Conservation (phyloP, 257 asterid species). For the Solanum infundibuliforme region DNA sequence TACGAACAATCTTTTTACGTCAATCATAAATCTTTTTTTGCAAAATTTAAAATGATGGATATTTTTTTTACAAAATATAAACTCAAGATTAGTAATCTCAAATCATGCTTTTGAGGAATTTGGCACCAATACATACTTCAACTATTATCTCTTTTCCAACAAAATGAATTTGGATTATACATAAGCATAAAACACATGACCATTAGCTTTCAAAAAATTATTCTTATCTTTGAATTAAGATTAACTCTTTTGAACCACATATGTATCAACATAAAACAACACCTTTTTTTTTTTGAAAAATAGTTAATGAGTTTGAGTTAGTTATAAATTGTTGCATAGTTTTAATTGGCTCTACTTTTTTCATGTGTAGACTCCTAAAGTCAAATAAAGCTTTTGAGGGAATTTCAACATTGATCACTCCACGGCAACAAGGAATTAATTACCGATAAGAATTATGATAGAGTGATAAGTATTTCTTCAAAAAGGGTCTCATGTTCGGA, state of each 20-base stretch:
- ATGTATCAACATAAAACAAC: not conserved
- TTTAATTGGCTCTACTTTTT: not conserved
- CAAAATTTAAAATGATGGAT: too few relatives aligned
- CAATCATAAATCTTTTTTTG: rapidly evolving
- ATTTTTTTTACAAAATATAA: too few relatives aligned
- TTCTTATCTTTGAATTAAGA: too few relatives aligned
- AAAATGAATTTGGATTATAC: not conserved
- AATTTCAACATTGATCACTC: not conserved
- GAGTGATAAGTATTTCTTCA: not conserved
- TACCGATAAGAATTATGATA: not conserved
- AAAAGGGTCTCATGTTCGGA: not conserved
- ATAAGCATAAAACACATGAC: not conserved
- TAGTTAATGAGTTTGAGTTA: not conserved
- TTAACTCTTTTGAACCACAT: not conserved
- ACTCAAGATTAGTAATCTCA: too few relatives aligned
- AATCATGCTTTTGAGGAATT: not conserved
- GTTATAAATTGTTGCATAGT: not conserved
- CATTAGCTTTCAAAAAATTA: not conserved
- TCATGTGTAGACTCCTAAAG: not conserved
- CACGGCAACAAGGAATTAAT: not conserved
- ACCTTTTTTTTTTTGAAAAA: not conserved
- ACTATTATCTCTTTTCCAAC: not conserved
- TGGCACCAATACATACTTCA: not conserved
- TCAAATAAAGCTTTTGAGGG: not conserved
- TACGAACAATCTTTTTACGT: not conserved